Evolutionary conservation across 2,329 filamentous ascomycete genomes (phyloP).

Genomic region (Tolypocladium ovalisporum): DNA sequence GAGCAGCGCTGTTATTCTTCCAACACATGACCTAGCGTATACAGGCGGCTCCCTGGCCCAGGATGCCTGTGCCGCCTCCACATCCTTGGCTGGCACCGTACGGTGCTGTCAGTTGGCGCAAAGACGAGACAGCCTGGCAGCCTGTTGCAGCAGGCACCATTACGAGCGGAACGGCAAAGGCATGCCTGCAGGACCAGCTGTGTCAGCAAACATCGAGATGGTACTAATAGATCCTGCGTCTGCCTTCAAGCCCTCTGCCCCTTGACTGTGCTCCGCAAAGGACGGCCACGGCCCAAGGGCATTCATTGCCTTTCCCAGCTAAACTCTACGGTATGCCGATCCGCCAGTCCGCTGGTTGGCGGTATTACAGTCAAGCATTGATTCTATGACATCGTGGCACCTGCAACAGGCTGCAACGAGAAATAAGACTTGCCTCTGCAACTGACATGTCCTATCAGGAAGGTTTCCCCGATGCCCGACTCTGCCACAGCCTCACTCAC

Average conservation of each 20-base stretch:
- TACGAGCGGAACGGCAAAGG: not conserved
- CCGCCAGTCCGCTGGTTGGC: not conserved
- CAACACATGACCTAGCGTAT: no score
- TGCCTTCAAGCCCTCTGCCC: not conserved
- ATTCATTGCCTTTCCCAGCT: not conserved
- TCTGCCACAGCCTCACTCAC: not conserved
- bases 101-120: not conserved
- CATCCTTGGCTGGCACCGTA: not conserved
- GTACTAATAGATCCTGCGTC: not conserved
- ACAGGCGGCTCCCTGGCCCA: not conserved
- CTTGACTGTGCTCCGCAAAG: not conserved
- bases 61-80: not conserved
- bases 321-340: not conserved
- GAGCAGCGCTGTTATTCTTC: no score
- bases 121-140: not conserved
- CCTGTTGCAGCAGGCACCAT: not conserved
- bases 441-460: not conserved
- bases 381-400: not conserved
- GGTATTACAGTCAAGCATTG: not conserved
- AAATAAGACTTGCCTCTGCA: not conserved
- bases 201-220: not conserved
- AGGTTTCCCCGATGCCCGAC: not conserved
- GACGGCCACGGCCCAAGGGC: not conserved
- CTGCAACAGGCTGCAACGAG: not conserved
- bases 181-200: not conserved